Base-by-base conservation (phyloP, 2,329 filamentous ascomycete genomes). In the Venturia effusa region DNA sequence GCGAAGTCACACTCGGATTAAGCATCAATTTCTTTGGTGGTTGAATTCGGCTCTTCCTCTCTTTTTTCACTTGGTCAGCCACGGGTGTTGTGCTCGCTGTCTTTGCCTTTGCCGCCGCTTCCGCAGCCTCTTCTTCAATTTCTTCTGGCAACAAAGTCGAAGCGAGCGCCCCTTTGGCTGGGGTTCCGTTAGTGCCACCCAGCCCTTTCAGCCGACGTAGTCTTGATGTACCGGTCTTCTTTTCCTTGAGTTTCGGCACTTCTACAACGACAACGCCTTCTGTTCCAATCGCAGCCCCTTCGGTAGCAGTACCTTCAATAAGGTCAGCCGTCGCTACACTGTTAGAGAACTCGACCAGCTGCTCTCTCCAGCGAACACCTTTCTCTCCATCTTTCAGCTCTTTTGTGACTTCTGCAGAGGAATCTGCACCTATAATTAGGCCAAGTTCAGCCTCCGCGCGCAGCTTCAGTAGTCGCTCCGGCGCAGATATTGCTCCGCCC, bases 351-450 rank as follows among this genome's bases (percentile, higher is more conserved):
- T 64, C 62, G 27, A 40, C 75, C 11, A 82, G 69, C 34, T 74
- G 75, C 67, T 79, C 74, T 55, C 79, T 77, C 80, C 80, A 81
- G 13, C 71, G 72, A 5, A 81, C 75, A 27, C 64, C 63, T 67
- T 72, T 71, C 22, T 57, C 62, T 27, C 66, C 66, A 59, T 63
- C 66, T 30, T 68, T 69, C 69, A 43, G 19, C 27, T 37, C 27
- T 24, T 24, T 22, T 19, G 34, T 32, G 22, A n/a, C 15, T 19
- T 62, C 61, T 15, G 34, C 60, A 24, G 51, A 40, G 11, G 61
- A n/a, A 15, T 34, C 19, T 17, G 13, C 59, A 22, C 64, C 61
- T 22, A 48, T 61, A 0, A 40, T 60, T 17, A 62, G 24, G 24
- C 24, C n/a, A 4, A 41, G 48, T 54, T 64, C 32, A 7, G 68